A percentile compares a stretch with the other conserved stretches of the same genome.
phyloP scores from a whole-genome alignment of 306 rosid species.

The Heteromeles arbutifolia region DNA sequence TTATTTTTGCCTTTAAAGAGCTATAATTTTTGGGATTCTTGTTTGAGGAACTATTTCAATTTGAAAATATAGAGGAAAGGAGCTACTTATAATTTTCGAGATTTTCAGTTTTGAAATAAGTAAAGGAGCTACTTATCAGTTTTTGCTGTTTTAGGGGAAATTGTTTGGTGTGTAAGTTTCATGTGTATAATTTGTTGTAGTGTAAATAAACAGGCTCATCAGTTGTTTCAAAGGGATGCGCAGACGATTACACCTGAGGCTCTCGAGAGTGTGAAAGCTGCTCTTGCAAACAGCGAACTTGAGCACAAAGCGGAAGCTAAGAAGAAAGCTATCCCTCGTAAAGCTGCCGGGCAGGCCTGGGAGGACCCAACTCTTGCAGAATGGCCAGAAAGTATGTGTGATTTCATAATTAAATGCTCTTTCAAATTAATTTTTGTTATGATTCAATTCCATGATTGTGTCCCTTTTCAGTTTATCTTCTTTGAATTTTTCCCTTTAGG shows the following conservation, averaged over 20 bases:
- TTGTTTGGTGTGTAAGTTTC: background rate
- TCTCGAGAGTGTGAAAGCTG: conserved; percentile 88
- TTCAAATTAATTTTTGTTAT: background rate
- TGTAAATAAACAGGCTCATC: conserved; percentile 64
- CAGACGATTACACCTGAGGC: conserved; percentile 89
- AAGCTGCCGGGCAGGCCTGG: conserved; percentile 94
- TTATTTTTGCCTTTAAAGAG: background rate
- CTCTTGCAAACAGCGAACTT: conserved; percentile 78
- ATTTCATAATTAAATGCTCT: background rate
- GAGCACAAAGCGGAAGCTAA: conserved; percentile 79
- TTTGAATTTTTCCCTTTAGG: background rate
- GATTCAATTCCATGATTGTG: background rate
- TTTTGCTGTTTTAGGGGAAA: background rate
- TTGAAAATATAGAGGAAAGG: background rate
- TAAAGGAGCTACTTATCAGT: background rate
- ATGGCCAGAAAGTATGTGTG: conserved; percentile 84
- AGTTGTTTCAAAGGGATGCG: conserved; percentile 89
- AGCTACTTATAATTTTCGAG: background rate
- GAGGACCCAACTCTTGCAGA: conserved; percentile 93
- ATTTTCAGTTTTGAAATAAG: background rate
- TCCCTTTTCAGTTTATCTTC: background rate
- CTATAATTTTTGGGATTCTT: background rate
- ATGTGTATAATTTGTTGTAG: background rate
- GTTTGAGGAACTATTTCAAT: background rate
- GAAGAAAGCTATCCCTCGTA: conserved; percentile 91